Evolutionary conservation across 768 basidiomycete genomes (phyloP).

Genomic region (Rhodotorula diobovata): DNA sequence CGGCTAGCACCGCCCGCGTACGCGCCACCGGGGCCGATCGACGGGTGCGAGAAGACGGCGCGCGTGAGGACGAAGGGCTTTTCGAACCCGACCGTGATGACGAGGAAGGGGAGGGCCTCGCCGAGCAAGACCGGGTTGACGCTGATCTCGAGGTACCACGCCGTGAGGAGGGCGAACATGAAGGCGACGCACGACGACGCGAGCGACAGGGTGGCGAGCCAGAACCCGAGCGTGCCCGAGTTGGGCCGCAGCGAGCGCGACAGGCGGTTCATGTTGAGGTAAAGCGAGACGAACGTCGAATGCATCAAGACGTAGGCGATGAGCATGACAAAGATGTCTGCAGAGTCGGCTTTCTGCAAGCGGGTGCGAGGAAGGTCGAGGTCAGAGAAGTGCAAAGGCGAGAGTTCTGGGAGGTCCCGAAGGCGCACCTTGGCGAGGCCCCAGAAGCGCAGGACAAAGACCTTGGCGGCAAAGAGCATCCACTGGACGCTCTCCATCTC

Average conservation of each 20-base stretch:
- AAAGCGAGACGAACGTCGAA: slow-evolving; percentile 82
- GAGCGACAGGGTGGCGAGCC: slow-evolving; percentile 60
- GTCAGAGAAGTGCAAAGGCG: neutral
- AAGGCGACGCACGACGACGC: slow-evolving; percentile 76
- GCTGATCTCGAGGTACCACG: slow-evolving; percentile 70
- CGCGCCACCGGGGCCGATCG: slow-evolving; percentile 45
- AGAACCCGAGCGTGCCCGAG: slow-evolving; percentile 33
- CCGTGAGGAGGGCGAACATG: slow-evolving; percentile 71
- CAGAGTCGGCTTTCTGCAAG: slow-evolving; percentile 78
- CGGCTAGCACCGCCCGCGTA: slow-evolving; percentile 17
- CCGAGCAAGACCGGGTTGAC: slow-evolving; percentile 89
- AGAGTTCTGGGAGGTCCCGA: neutral
- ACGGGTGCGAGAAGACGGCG: slow-evolving; percentile 78
- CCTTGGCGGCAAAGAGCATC: slow-evolving; percentile 78
- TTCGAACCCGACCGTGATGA: slow-evolving; percentile 96
- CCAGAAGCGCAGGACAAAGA: slow-evolving; percentile 76
- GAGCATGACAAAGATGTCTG: slow-evolving; percentile 90
- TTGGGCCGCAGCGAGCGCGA: slow-evolving; percentile 30
- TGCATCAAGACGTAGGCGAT: slow-evolving; percentile 95
- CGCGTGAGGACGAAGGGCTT: slow-evolving; percentile 88
- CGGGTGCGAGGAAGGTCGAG: slow-evolving; percentile 3
- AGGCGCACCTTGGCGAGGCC: slow-evolving; percentile 66
- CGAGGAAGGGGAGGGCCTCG: slow-evolving; percentile 94
- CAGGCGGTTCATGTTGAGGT: slow-evolving; percentile 78
- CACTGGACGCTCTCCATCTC: slow-evolving; percentile 78